phyloP scores from a whole-genome alignment of 1,284 basidiomycete species.

The Uromyces viciae-fabae region DNA sequence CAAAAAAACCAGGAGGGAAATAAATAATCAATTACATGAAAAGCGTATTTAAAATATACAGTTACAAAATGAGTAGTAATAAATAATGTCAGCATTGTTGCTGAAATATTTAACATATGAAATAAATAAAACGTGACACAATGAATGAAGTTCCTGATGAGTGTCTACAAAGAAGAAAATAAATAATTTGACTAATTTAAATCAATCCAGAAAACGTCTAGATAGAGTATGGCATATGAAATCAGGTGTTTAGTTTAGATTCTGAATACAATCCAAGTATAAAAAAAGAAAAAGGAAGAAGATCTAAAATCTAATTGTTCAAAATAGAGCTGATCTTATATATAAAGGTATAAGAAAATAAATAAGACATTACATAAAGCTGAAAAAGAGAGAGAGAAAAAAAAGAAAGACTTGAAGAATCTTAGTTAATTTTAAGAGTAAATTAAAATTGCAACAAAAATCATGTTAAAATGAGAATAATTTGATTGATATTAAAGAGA shows the following conservation, averaged over 20 bases:
- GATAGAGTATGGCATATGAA: background rate
- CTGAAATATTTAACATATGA: background rate
- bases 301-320: too few relatives aligned
- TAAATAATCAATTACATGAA: background rate
- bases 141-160: background rate
- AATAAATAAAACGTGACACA: background rate
- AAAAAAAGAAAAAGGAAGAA: too few relatives aligned
- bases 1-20: background rate
- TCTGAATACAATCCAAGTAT: background rate
- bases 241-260: background rate
- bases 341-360: background rate
- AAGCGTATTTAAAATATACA: background rate
- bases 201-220: background rate
- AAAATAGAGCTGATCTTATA: too few relatives aligned
- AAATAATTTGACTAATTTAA: background rate
- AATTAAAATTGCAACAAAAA: background rate
- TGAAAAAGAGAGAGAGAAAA: background rate
- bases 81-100: background rate
- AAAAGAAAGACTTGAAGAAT: background rate
- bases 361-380: background rate
- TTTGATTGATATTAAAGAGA: too few relatives aligned
- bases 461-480: background rate
- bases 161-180: background rate
- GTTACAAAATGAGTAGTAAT: background rate
- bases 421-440: background rate